Evolutionary conservation across 208 protist genomes (phyloP), one percentile per base, ranked within the genome.

Genomic region (Wallacemonas collosoma): DNA sequence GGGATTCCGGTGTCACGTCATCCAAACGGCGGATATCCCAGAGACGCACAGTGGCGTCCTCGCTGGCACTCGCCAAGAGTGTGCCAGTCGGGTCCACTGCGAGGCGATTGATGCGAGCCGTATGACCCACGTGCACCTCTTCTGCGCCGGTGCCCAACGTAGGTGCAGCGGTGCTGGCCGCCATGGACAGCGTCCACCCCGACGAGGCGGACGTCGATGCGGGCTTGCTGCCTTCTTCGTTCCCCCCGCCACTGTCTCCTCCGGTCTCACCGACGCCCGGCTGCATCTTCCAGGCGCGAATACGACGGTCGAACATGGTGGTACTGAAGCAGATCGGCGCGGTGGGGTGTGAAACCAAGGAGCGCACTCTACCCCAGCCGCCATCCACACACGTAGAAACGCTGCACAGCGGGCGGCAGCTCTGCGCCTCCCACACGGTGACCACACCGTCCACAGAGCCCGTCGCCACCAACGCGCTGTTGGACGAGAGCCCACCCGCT

Each of bases 371-470:
- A 0, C 88, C 91, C 86, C 87, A 93, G 12, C 64, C 47, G 3
- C 83, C 76, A 1, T 62, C 58, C 1, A 68, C 75, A 64, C 82
- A 89, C 26, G 70, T 91, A 17, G 80, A 82, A 1, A 76, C 68
- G 50, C 83, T 91, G 45, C 54, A 55, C 15, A 88, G 68, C 17
- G 91, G 79, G 1, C 44, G 54, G 77, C 86, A 91, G 11, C 54
- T 64, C 39, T n/a, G 26, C 41, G 77, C 80, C 50, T 93, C 81
- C 90, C 92, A 96, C 40, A 95, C 38, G 12, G 89, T 91, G n/a
- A 95, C 57, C n/a, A 96, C 50, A 1, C 92, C 92, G 39, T 94
- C 89, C 3, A 86, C 89, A 2, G 88, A 72, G 1, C 92, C 92
- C 1, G 88, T 94, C 60, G 90, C 58, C 43, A 89, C 75, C 8